Evolutionary conservation across 805 yeast species (phyloP), one percentile per base, ranked within the genome.

Genomic region (Kluyveromyces aestuarii): DNA sequence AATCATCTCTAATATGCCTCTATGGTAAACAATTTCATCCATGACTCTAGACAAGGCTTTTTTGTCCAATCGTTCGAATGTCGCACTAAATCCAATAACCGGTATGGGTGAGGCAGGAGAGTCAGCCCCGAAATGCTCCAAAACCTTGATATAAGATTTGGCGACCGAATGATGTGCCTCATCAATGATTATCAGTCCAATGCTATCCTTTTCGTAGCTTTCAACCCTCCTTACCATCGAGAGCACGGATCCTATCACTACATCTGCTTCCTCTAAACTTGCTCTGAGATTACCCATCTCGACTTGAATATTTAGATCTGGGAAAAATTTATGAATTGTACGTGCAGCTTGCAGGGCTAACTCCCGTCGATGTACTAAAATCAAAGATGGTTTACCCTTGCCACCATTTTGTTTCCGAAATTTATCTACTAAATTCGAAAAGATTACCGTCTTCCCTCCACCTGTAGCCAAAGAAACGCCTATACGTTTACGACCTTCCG

Each of bases 91-190:
- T 2, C 98, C 97, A 14, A 87, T 70, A 0, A 87, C 77, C 1
- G 80, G 76, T 1, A 82, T 71, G 0, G 67, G 66, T 49, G 79
- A 68, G 0, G 69, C 61, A 0, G 67, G 54, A 1, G 59, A 52
- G 35, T 58, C 53, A 3, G 82, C 82, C 0, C 70, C 69, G 56
- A 90, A 87, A 57, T 86, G 72, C 3, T 70, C 62, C 46, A 87
- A 61, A 1, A 89, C 72, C 30, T 73, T 71, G 16, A 66, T 41
- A 69, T 90, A 91, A 1, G 89, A 73, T 14, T 63, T 60, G 0
- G 96, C 88, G 1, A 86, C 84, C 0, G 95, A 82, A 64, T 90
- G 97, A 60, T 90, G 98, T 39, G 96, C 95, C 62, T 90, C 98
- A 66, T 90, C 98, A 2, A 90, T 72, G 18, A 90, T 80, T 16